These are phyloP conservation scores for Lepidium sativum DNA, from an alignment of 345 rosid genomes.

Conservation along the genomic window DNA sequence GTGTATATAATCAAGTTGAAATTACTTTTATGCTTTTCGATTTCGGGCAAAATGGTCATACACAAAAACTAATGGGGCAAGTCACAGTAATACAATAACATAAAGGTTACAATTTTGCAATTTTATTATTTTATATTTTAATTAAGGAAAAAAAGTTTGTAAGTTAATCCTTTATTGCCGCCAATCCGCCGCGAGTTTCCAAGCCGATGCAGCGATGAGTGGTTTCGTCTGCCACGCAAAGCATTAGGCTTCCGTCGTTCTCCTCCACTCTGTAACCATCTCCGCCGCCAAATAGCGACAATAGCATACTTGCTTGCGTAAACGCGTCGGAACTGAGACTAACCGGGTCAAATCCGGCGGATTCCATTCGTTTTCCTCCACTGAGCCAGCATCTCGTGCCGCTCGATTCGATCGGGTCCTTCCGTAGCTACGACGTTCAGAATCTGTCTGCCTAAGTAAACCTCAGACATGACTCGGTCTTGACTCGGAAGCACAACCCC, in stretches of 20 bases:
- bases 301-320: constrained; percentile 74
- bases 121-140: not conserved
- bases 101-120: constrained; percentile 1
- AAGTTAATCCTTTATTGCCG: constrained; percentile 7
- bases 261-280: constrained; percentile 77
- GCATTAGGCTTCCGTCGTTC: constrained; percentile 61
- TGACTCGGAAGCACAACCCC: constrained; percentile 43
- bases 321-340: constrained; percentile 76
- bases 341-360: constrained; percentile 53
- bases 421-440: constrained; percentile 64
- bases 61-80: constrained; percentile 13
- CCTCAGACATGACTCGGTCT: constrained; percentile 60
- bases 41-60: too few species aligned
- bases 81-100: not conserved
- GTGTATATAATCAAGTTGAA: not conserved
- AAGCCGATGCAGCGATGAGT: constrained; percentile 74
- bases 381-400: constrained; percentile 62
- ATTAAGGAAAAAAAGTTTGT: not conserved
- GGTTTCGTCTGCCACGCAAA: constrained; percentile 90
- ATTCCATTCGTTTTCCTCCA: constrained; percentile 51
- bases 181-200: constrained; percentile 29
- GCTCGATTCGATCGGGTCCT: constrained; percentile 54
- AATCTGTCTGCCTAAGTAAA: constrained; percentile 59
- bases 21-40: not conserved
- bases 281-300: constrained; percentile 59